Conservation (phyloP, 2,329 filamentous ascomycete species). For the Aspergillus sp. region DNA sequence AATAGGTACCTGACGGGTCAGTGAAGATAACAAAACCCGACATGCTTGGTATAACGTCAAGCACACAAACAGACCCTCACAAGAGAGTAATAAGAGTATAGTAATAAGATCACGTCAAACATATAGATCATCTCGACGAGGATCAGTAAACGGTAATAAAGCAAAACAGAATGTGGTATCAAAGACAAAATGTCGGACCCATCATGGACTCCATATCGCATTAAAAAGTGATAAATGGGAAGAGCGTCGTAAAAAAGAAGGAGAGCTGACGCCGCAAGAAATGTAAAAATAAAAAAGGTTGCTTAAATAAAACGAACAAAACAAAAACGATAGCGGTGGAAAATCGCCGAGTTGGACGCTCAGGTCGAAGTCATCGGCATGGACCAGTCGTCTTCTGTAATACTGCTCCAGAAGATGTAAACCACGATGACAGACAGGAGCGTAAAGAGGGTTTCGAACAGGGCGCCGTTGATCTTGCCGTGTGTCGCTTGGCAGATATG, state of each 20-base stretch:
- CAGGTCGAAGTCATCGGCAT: slow-evolving; percentile 33
- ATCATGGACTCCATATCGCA: not conserved
- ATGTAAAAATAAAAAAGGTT: slow-evolving; percentile 1
- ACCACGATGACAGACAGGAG: slow-evolving; percentile 71
- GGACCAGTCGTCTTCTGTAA: slow-evolving; percentile 98
- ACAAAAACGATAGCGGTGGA: no score
- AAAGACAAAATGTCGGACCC: not conserved
- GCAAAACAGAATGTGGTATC: slow-evolving; percentile 9
- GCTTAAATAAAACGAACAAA: slow-evolving; percentile 1
- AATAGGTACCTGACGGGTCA: slow-evolving; percentile 25
- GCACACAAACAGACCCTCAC: not conserved
- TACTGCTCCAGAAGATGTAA: slow-evolving; percentile 98
- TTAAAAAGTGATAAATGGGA: not conserved
- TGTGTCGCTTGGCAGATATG: slow-evolving; percentile 77
- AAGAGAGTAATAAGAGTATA: slow-evolving; percentile 1
- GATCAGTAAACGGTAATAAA: slow-evolving; percentile 3
- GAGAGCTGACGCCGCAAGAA: not conserved
- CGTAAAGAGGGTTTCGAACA: slow-evolving; percentile 92
- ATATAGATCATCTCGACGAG: slow-evolving; percentile 4
- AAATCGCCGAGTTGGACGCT: slow-evolving; percentile 23
- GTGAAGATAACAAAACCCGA: slow-evolving; percentile 11
- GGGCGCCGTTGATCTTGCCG: slow-evolving; percentile 82
- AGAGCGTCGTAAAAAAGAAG: not conserved
- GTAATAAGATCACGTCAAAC: slow-evolving; percentile 4
- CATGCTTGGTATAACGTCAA: slow-evolving; percentile 3